Evolutionary conservation across 495 filamentous ascomycete species (phyloP).

Genomic region (Poronia punctata): DNA sequence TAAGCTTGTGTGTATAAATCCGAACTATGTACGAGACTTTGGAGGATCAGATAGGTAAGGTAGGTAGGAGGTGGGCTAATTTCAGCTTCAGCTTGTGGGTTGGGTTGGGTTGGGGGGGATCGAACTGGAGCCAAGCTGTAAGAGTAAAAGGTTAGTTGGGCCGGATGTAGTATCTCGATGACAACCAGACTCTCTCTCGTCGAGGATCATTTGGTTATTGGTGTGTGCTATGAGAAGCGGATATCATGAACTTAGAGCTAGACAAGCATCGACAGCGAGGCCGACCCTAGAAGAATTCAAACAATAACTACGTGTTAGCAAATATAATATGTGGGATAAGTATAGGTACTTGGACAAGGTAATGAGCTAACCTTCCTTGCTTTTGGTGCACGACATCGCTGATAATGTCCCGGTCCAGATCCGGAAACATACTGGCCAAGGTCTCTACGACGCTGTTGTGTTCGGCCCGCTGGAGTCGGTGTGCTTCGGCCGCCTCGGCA

Average conservation of each 20-base stretch:
- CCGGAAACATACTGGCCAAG: constrained; percentile 86
- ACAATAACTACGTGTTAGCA: constrained; percentile 23
- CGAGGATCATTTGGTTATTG: too few species aligned
- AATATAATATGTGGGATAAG: not conserved
- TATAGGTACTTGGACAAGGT: constrained; percentile 13
- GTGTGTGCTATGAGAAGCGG: too few species aligned
- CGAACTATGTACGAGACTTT: too few species aligned
- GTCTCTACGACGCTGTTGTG: constrained; percentile 89
- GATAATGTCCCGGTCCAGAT: constrained; percentile 83
- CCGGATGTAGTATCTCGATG: too few species aligned
- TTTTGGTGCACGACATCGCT: constrained; percentile 90
- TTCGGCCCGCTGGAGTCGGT: constrained; percentile 75
- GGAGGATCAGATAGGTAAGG: too few species aligned
- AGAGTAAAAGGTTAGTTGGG: too few species aligned
- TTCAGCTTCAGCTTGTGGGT: too few species aligned
- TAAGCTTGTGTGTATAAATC: too few species aligned
- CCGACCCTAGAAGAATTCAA: constrained; percentile 84
- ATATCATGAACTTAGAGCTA: constrained; percentile 62
- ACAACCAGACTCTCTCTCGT: too few species aligned
- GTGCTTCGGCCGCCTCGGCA: constrained; percentile 84
- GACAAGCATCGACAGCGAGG: constrained; percentile 83
- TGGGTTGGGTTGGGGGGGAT: too few species aligned
- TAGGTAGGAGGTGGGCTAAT: too few species aligned
- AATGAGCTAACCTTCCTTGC: constrained; percentile 83
- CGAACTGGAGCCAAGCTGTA: too few species aligned